A percentile compares a stretch with the other conserved stretches of the same genome.
phyloP scores from a whole-genome alignment of 805 yeast species.

The Sugiyamaella marilandica region DNA sequence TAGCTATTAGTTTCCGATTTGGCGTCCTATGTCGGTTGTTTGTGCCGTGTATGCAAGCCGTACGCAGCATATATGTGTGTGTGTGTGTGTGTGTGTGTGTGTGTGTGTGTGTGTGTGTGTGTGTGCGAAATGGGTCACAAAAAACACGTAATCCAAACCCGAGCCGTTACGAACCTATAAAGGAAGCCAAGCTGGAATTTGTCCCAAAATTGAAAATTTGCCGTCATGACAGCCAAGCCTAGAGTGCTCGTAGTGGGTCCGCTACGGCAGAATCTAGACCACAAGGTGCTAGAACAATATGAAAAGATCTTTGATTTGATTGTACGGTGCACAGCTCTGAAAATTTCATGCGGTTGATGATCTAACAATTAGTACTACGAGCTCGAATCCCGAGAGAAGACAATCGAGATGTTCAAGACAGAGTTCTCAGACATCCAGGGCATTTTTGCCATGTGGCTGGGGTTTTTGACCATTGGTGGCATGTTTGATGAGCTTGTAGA shows the following conservation, averaged over 20 bases:
- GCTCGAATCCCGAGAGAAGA: slow-evolving; percentile 31
- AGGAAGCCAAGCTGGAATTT: too few relatives aligned
- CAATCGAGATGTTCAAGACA: slow-evolving; percentile 38
- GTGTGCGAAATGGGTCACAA: too few relatives aligned
- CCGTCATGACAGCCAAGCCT: background rate
- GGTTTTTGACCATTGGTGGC: slow-evolving; percentile 33
- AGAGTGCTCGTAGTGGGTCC: background rate
- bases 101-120: too few relatives aligned
- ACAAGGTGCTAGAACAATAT: background rate
- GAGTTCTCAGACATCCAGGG: slow-evolving; percentile 44
- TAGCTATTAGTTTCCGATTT: too few relatives aligned
- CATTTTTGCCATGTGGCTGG: slow-evolving; percentile 52
- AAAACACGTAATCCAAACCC: too few relatives aligned
- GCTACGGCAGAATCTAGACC: background rate
- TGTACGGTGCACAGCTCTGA: background rate
- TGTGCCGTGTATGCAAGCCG: too few relatives aligned
- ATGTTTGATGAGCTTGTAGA: slow-evolving; percentile 34
- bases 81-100: too few relatives aligned
- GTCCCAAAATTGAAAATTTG: too few relatives aligned
- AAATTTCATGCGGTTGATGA: background rate
- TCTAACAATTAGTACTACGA: slow-evolving; percentile 10
- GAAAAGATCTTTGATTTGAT: background rate
- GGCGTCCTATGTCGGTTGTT: too few relatives aligned
- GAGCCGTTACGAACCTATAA: too few relatives aligned
- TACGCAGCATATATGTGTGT: too few relatives aligned